Evolutionary conservation across 2,329 filamentous ascomycete genomes (phyloP), one percentile per base, ranked within the genome.

Genomic region (Laburnicola sp.): DNA sequence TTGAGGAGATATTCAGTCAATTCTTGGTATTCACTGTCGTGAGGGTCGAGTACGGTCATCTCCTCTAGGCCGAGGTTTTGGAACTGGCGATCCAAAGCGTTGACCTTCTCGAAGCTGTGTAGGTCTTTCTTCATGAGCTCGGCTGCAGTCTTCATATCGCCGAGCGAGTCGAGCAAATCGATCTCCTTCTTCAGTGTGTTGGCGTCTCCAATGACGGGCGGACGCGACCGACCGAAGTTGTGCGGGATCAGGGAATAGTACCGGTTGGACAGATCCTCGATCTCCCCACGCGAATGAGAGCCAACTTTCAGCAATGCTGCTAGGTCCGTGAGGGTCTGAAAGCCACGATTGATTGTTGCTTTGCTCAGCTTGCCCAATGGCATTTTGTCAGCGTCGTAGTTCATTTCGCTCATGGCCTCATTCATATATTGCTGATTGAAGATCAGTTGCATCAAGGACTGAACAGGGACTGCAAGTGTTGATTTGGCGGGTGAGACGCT

Each of bases 201-300:
- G 21, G 81, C 66, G 34, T 75, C 75, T 30, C 70, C 69, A 62
- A 96, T 88, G 59, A 92, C 65, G 0, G 88, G 88, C 0, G 90
- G 89, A 0, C 86, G 79, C 38, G 83, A 82, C 28, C 89, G 86
- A 6, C 90, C 89, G 70, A 94, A 93, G 28, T 77, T 82, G 65
- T 96, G 91, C 0, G 91, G 91, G 54, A 96, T 95, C 35, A 88
- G 76, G 0, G 87, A 88, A 70, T 92, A 94, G 73, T 89, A 96
- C 8, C 79, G 75, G 63, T 95, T 92, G 28, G 89, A 92, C 2
- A 93, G 75, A 0, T 81, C 67, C 59, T 88, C 84, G 1, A 80
- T 79, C 0, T 83, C 82, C 36, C 75, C 66, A 8, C 73, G 69
- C 0, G 60, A 47, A 0, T 82, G 82, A 0, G 82, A 68, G 0